Conservation (phyloP, 306 rosid species). For the Inga leiocalycina region DNA sequence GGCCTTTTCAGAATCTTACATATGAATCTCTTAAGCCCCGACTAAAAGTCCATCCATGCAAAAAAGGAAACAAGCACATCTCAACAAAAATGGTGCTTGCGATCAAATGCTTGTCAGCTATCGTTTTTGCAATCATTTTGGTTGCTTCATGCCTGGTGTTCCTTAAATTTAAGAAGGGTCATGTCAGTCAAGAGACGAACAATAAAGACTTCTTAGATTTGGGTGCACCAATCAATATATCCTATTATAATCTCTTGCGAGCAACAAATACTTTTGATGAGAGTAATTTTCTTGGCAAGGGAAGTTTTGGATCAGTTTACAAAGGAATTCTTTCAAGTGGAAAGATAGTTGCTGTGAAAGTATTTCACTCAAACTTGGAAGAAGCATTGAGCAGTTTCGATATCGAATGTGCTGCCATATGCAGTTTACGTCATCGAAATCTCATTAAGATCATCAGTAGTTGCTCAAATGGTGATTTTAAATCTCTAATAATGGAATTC, state of each 20-base stretch:
- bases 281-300: background rate
- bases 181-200: background rate
- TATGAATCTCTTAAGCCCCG: background rate
- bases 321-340: background rate
- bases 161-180: background rate
- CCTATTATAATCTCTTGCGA: background rate
- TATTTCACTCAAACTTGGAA: background rate
- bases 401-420: background rate
- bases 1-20: background rate
- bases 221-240: background rate
- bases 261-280: background rate
- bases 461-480: background rate
- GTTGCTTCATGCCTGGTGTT: background rate
- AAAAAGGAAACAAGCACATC: background rate
- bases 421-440: slow-evolving; percentile 1
- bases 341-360: background rate
- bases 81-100: background rate
- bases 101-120: background rate
- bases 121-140: background rate
- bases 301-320: background rate
- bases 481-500: slow-evolving; percentile 2
- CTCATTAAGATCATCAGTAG: background rate
- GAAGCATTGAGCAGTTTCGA: background rate
- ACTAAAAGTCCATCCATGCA: background rate
- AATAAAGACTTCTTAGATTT: background rate